Evolutionary conservation across 73 alveolate genomes (phyloP).

Genomic region (Paramecium caudatum): DNA sequence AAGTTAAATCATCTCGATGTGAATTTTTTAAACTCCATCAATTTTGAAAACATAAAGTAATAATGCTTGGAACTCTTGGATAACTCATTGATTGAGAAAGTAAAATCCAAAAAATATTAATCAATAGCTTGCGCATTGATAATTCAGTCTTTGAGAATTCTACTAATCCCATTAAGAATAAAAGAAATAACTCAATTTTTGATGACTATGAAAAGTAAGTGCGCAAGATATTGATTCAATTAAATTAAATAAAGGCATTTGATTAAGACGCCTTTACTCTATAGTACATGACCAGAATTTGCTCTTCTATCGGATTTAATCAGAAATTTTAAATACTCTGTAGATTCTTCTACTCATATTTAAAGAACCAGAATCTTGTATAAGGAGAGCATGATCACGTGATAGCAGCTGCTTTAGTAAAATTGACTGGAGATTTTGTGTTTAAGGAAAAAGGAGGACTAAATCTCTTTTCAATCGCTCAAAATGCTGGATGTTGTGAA

Average conservation of each 20-base stretch:
- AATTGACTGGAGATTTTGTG: constrained; percentile 53
- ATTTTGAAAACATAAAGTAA: neutral
- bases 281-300: constrained; percentile 10
- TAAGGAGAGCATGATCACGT: constrained; percentile 53
- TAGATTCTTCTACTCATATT: neutral
- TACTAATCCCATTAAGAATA: constrained; percentile 20
- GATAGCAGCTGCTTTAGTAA: constrained; percentile 13
- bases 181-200: neutral
- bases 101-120: constrained; percentile 41
- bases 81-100: constrained; percentile 4
- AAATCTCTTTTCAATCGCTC: neutral
- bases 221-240: constrained; percentile 30
- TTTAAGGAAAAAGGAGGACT: constrained; percentile 32
- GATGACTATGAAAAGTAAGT: constrained; percentile 5
- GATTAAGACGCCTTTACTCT: constrained; percentile 6
- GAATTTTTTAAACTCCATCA: neutral
- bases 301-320: constrained; percentile 4
- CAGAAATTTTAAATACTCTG: constrained; percentile 34
- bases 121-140: constrained; percentile 63
- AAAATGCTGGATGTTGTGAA: constrained; percentile 67
- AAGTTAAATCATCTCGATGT: neutral
- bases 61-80: neutral
- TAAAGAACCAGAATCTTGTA: neutral
- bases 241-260: neutral
- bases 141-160: constrained; percentile 16